Evolutionary conservation across 768 basidiomycete genomes (phyloP), one percentile per base, ranked within the genome.

Genomic region (Neoboletus brunneissimus): DNA sequence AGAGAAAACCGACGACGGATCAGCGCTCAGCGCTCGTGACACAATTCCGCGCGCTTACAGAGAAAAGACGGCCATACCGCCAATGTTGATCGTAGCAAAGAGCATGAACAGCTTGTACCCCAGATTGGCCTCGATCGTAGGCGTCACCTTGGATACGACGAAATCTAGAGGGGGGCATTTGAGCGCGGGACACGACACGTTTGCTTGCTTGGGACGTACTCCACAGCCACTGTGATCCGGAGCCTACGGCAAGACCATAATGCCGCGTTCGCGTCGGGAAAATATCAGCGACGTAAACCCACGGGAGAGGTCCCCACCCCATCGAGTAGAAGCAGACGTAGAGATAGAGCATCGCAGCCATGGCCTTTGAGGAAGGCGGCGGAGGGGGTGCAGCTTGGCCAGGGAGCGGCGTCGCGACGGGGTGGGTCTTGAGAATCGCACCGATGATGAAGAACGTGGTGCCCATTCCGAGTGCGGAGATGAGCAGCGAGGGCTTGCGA

Each of bases 301-400:
- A 80, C 16, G 80, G 87, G 13, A 79, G 70, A n/a, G 84, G 84
- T 20, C 90, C 91, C 86, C 89, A 91, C 38, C 89, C 89, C 83
- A 92, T 87, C 4, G 86, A 89, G 71, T 93, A 94, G 72, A 92
- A 92, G 68, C 86, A 87, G 42, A 92, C 89, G 64, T 89, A 94
- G 52, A 94, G 82, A 67, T 94, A 94, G 29, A 94, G 72, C 83
- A 91, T 83, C 2, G 84, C 89, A 4, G 91, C 91, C 91, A 93
- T 94, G 1, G 80, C 92, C 68, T 87, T 84, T 2, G 76, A 77
- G 18, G 84, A 78, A 0, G 83, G 77, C 0, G 85, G 67, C 0
- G 81, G 79, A 3, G 64, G n/a, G 1, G 67, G 54, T 1, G 77
- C 79, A 75, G 37, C 73, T 74, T 25, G 80, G 64, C 67, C 63